A percentile compares a stretch with the other conserved stretches of the same genome.
phyloP scores from a whole-genome alignment of 164 flowering plant genomes.

The Vitis rupestris region DNA sequence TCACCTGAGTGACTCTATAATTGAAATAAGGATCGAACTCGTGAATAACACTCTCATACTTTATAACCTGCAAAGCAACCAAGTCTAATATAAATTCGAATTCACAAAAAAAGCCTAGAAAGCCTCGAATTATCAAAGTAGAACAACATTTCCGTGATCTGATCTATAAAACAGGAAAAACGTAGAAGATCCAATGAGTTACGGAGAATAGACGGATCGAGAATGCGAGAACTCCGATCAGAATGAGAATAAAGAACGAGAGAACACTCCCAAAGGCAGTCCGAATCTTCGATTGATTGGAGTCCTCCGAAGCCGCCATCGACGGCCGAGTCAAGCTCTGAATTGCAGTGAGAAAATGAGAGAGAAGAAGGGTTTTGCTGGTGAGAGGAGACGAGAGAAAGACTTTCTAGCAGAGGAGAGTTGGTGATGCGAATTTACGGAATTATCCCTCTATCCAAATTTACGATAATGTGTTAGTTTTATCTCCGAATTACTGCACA shows the following conservation, averaged over 20 bases:
- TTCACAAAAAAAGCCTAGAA: not conserved
- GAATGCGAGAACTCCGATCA: constrained; percentile 96
- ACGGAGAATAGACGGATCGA: constrained; percentile 99
- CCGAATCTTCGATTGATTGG: constrained; percentile 33
- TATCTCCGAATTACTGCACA: too few species aligned
- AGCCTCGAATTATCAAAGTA: not conserved
- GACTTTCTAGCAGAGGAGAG: constrained; percentile 12
- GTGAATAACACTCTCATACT: constrained; percentile 98
- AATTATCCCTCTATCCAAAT: constrained; percentile 2
- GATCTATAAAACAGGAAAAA: constrained; percentile 19
- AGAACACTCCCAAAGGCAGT: constrained; percentile 80
- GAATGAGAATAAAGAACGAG: constrained; percentile 68
- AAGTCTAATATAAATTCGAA: not conserved
- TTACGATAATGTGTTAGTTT: constrained; percentile 1
- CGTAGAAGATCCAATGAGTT: constrained; percentile 15
- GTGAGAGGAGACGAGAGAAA: not conserved
- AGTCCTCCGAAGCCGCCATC: constrained; percentile 42
- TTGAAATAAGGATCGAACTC: constrained; percentile 99
- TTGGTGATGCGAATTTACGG: not conserved
- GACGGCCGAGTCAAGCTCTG: constrained; percentile 19
- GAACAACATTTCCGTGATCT: not conserved
- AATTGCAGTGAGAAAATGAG: constrained; percentile 1
- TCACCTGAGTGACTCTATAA: constrained; percentile 99
- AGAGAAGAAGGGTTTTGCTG: not conserved
- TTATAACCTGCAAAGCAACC: constrained; percentile 72